These are phyloP conservation scores for Coccomyxa sp. DNA, from an alignment of 139 green algal species.

Conservation along the genomic window DNA sequence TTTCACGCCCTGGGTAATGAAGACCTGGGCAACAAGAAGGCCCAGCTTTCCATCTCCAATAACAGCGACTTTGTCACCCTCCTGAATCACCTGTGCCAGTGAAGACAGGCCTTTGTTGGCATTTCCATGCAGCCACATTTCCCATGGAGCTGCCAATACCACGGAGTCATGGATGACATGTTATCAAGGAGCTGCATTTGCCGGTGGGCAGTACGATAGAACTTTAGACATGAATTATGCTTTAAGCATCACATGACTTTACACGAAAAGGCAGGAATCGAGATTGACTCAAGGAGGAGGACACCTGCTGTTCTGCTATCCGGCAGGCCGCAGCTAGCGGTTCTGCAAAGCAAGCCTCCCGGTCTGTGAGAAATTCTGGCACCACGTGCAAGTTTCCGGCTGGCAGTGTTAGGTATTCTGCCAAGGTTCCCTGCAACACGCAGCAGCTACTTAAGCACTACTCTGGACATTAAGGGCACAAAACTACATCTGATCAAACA, in stretches of 20 bases:
- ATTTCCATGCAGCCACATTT: no score
- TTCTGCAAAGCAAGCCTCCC: constrained; percentile 61
- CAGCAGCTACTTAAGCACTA: no score
- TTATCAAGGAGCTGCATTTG: no score
- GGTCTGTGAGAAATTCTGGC: constrained; percentile 44
- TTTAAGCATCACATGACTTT: no score
- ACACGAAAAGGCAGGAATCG: not conserved
- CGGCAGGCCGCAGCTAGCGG: constrained; percentile 69
- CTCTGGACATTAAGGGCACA: no score
- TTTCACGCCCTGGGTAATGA: constrained; percentile 24
- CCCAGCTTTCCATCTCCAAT: constrained; percentile 72
- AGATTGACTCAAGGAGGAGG: not conserved
- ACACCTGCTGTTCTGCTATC: constrained; percentile 63
- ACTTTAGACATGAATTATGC: no score
- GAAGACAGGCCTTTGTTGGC: not conserved
- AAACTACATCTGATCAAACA: no score
- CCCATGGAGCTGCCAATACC: no score
- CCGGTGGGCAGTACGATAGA: no score
- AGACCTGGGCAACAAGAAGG: constrained; percentile 47
- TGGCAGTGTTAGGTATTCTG: constrained; percentile 55
- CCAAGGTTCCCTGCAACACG: constrained; percentile 44
- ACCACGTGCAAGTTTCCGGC: constrained; percentile 57
- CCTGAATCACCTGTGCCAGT: constrained; percentile 10
- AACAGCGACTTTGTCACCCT: constrained; percentile 25
- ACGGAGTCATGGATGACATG: no score